Conservation (phyloP, 2,329 filamentous ascomycete genomes). For the Fusarium tanahbumbuense region DNA sequence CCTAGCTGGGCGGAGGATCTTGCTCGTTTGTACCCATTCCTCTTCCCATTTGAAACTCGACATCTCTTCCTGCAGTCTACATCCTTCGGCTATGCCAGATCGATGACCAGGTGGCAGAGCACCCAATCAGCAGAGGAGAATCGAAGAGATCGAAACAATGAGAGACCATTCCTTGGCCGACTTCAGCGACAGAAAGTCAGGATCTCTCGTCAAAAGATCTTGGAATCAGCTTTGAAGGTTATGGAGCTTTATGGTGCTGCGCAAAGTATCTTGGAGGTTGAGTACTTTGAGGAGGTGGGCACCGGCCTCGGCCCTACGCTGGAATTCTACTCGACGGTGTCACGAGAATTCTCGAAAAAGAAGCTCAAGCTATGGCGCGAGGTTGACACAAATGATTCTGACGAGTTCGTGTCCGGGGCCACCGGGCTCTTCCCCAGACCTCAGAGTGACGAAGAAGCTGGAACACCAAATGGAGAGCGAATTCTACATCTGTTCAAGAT, state of each 20-base stretch:
- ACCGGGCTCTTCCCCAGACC: conserved; percentile 92
- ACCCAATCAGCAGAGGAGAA: conserved; percentile 84
- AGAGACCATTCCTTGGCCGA: conserved; percentile 89
- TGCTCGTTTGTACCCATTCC: conserved; percentile 91
- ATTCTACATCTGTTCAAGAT: conserved; percentile 90
- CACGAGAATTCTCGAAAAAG: conserved; percentile 96
- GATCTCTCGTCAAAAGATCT: conserved; percentile 91
- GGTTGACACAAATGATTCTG: conserved; percentile 76
- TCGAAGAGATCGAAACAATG: conserved; percentile 85
- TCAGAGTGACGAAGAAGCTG: conserved; percentile 80
- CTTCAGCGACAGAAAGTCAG: conserved; percentile 98
- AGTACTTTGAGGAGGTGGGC: conserved; percentile 98
- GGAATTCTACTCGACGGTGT: conserved; percentile 98
- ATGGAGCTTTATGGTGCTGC: conserved; percentile 99
- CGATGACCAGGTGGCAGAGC: conserved; percentile 98
- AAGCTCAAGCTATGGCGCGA: conserved; percentile 98
- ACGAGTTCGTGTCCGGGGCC: conserved; percentile 86
- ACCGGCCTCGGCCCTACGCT: conserved; percentile 95
- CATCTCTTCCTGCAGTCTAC: conserved; percentile 98
- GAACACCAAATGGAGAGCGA: conserved; percentile 83
- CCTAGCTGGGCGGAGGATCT: conserved; percentile 97
- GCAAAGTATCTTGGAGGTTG: conserved; percentile 93
- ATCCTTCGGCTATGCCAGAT: conserved; percentile 96
- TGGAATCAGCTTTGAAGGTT: conserved; percentile 97
- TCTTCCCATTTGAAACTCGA: conserved; percentile 97